These are phyloP conservation scores for Westerdykella ornata DNA, from an alignment of 2,329 filamentous ascomycete species.

Conservation along the genomic window DNA sequence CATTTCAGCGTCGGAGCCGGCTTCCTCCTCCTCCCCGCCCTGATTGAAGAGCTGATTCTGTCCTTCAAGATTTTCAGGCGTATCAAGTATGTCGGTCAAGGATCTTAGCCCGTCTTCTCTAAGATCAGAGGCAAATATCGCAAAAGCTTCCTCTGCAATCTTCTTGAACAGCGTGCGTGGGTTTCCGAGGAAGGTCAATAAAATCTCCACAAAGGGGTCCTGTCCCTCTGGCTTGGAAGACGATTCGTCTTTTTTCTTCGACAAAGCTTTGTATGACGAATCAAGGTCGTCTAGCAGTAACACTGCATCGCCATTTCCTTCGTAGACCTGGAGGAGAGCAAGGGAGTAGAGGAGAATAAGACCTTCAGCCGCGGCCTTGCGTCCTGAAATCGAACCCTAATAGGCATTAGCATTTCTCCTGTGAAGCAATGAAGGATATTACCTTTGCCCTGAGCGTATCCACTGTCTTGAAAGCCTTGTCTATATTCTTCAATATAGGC, in stretches of 20 bases:
- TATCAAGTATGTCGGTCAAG: slow-evolving; percentile 62
- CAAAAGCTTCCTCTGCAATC: slow-evolving; percentile 81
- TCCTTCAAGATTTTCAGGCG: slow-evolving; percentile 73
- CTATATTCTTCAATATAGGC: slow-evolving; percentile 35
- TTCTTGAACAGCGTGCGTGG: slow-evolving; percentile 79
- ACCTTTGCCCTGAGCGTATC: slow-evolving; percentile 25
- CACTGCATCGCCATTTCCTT: slow-evolving; percentile 78
- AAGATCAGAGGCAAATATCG: slow-evolving; percentile 69
- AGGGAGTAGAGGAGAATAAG: slow-evolving; percentile 77
- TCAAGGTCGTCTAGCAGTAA: slow-evolving; percentile 76
- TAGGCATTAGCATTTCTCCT: slow-evolving; percentile 6
- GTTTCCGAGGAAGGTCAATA: slow-evolving; percentile 83
- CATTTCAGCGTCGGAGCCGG: slow-evolving; percentile 41
- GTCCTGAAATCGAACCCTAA: slow-evolving; percentile 22
- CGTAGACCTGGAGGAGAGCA: slow-evolving; percentile 81
- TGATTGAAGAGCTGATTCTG: slow-evolving; percentile 80
- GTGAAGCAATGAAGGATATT: slow-evolving; percentile 2
- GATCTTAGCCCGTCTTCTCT: slow-evolving; percentile 65
- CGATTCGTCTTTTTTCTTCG: slow-evolving; percentile 35
- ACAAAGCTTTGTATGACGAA: slow-evolving; percentile 60
- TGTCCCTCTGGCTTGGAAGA: slow-evolving; percentile 12
- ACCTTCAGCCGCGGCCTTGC: slow-evolving; percentile 48
- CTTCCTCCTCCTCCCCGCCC: slow-evolving; percentile 39
- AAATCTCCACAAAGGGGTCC: slow-evolving; percentile 65
- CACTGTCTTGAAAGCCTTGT: slow-evolving; percentile 28